These are phyloP conservation scores for Phytophthora europaea DNA, from an alignment of 352 stramenopile genomes.

Conservation along the genomic window DNA sequence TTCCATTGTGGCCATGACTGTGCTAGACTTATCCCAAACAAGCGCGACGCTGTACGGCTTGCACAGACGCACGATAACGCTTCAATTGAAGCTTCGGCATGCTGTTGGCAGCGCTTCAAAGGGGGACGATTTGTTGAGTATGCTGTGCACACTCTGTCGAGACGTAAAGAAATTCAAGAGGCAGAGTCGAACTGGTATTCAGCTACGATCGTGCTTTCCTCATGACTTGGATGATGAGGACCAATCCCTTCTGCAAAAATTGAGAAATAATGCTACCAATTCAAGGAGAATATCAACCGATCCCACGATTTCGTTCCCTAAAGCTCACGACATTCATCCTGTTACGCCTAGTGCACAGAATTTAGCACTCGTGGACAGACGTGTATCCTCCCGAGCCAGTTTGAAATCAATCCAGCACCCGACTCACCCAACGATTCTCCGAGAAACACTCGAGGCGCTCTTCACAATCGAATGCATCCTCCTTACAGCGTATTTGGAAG, in stretches of 20 bases:
- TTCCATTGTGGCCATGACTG: conserved; percentile 12
- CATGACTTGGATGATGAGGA: neutral
- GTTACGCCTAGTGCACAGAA: neutral
- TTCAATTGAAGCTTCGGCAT: neutral
- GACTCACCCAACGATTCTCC: conserved; percentile 1
- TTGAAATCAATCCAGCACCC: neutral
- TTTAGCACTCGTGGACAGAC: neutral
- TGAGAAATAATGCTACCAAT: neutral
- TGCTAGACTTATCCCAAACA: conserved; percentile 18
- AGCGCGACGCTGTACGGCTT: conserved; percentile 21
- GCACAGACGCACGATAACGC: neutral
- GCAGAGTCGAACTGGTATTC: neutral
- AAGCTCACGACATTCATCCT: neutral
- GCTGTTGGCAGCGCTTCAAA: neutral
- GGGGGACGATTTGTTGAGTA: neutral
- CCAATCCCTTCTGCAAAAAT: neutral
- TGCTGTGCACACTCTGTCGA: neutral
- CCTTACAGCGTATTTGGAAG: conserved; percentile 46
- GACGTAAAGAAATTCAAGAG: neutral
- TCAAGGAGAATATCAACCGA: neutral
- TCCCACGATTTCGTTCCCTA: neutral
- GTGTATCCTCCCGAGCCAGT: neutral
- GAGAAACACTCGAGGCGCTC: conserved; percentile 12
- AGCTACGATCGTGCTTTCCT: conserved; percentile 1
- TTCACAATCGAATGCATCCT: conserved; percentile 43